Conservation (phyloP, 2,329 filamentous ascomycete genomes). For the Verticillium nonalfalfae region DNA sequence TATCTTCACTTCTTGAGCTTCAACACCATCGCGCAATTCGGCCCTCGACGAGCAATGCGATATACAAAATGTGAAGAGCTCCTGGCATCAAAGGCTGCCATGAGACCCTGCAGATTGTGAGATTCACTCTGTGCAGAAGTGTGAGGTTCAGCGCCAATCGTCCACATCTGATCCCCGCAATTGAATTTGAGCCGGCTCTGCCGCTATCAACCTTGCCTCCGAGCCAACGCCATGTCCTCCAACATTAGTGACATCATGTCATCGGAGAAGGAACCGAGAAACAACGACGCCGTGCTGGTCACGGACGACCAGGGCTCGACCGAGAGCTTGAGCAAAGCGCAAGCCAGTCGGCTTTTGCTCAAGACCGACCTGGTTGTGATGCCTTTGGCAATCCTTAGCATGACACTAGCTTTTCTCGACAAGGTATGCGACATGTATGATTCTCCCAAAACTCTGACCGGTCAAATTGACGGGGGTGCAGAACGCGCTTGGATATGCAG, state of each 20-base stretch:
- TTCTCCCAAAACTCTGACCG: background rate
- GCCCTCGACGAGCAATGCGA: background rate
- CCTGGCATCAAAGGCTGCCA: background rate
- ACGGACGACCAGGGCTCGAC: background rate
- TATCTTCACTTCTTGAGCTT: background rate
- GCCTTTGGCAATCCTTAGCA: conserved; percentile 9
- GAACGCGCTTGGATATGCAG: conserved; percentile 31
- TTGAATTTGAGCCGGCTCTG: background rate
- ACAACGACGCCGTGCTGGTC: background rate
- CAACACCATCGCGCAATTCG: background rate
- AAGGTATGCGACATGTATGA: conserved; percentile 2
- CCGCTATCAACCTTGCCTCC: background rate
- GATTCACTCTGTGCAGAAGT: background rate
- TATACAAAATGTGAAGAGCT: background rate
- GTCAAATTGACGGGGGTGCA: background rate
- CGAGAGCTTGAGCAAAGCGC: conserved; percentile 3
- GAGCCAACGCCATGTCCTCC: background rate
- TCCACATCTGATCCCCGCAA: background rate
- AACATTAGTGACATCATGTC: background rate
- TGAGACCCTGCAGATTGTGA: background rate
- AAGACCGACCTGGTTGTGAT: conserved; percentile 13
- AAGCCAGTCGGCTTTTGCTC: conserved; percentile 7
- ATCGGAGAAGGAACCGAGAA: background rate
- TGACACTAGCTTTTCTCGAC: conserved; percentile 14
- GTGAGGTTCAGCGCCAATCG: background rate